Percentiles rank a stretch among this genome's conserved stretches.
Evolutionary conservation across 2,329 filamentous ascomycete species (phyloP).

Genomic region (Arthrobotrys musiformis): DNA sequence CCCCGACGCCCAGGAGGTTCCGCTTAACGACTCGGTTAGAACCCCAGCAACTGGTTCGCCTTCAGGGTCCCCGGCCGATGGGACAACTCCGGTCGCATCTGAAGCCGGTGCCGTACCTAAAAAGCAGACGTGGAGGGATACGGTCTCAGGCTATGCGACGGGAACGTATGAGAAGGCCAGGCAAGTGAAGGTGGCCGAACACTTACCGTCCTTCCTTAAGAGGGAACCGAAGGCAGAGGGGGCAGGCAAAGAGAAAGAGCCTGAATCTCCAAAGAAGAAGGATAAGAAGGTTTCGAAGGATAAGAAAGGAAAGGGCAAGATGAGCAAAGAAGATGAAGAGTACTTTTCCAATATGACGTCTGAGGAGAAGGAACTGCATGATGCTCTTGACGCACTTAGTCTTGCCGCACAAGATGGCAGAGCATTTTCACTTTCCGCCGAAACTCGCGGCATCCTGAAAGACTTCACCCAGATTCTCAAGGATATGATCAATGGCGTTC

Average conservation of each 20-base stretch:
- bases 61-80: slow-evolving; percentile 54
- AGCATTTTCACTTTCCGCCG: slow-evolving; percentile 83
- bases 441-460: slow-evolving; percentile 81
- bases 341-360: slow-evolving; percentile 43
- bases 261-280: slow-evolving; percentile 60
- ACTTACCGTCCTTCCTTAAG: slow-evolving; percentile 56
- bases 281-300: slow-evolving; percentile 60
- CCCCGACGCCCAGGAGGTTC: slow-evolving; percentile 28
- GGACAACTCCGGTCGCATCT: slow-evolving; percentile 23
- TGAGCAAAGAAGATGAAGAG: slow-evolving; percentile 31
- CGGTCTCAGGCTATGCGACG: slow-evolving; percentile 27
- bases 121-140: slow-evolving; percentile 43
- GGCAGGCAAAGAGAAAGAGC: slow-evolving; percentile 57
- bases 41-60: slow-evolving; percentile 38
- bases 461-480: slow-evolving; percentile 91
- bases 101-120: slow-evolving; percentile 29
- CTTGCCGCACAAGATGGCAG: slow-evolving; percentile 82
- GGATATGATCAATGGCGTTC: slow-evolving; percentile 89
- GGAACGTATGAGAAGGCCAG: slow-evolving; percentile 39
- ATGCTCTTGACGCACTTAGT: slow-evolving; percentile 84
- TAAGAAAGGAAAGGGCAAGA: slow-evolving; percentile 59
- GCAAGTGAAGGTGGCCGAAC: slow-evolving; percentile 52
- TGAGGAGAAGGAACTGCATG: slow-evolving; percentile 78
- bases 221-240: slow-evolving; percentile 59
- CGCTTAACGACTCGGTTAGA: slow-evolving; percentile 21